Evolutionary conservation across 345 rosid genomes (phyloP).

Genomic region (Salix koriyanagi): DNA sequence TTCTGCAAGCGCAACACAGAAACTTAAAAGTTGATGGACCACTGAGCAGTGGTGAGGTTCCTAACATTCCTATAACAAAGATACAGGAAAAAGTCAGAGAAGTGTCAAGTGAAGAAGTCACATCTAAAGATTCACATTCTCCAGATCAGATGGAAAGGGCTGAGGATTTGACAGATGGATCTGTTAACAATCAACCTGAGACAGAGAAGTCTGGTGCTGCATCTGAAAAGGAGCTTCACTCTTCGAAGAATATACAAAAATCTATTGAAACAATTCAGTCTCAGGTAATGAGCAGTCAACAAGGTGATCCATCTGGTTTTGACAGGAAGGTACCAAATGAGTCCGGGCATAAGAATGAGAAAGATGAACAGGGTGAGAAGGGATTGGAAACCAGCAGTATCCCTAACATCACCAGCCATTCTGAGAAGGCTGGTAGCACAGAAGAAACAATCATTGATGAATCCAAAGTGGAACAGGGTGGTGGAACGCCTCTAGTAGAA

Average conservation of each 20-base stretch:
- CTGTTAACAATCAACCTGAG: constrained; percentile 26
- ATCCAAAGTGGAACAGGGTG: constrained; percentile 35
- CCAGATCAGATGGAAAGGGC: constrained; percentile 38
- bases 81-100: constrained; percentile 36
- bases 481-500: constrained; percentile 32
- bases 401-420: constrained; percentile 22
- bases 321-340: constrained; percentile 33
- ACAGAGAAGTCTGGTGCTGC: constrained; percentile 33
- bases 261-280: constrained; percentile 35
- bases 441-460: constrained; percentile 36
- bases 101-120: constrained; percentile 29
- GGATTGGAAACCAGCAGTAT: constrained; percentile 31
- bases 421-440: constrained; percentile 30
- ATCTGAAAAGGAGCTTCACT: constrained; percentile 32
- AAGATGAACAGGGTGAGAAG: constrained; percentile 35
- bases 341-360: constrained; percentile 34
- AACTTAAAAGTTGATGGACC: constrained; percentile 48
- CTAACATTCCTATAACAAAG: constrained; percentile 35
- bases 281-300: constrained; percentile 25
- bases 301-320: constrained; percentile 36
- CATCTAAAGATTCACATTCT: constrained; percentile 31
- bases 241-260: constrained; percentile 38
- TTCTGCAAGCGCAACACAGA: constrained; percentile 49
- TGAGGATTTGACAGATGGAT: constrained; percentile 37
- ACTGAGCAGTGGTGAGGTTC: constrained; percentile 34